These are phyloP conservation scores for Arthrinium puccinioides DNA, from an alignment of 2,329 filamentous ascomycete species.

Conservation along the genomic window DNA sequence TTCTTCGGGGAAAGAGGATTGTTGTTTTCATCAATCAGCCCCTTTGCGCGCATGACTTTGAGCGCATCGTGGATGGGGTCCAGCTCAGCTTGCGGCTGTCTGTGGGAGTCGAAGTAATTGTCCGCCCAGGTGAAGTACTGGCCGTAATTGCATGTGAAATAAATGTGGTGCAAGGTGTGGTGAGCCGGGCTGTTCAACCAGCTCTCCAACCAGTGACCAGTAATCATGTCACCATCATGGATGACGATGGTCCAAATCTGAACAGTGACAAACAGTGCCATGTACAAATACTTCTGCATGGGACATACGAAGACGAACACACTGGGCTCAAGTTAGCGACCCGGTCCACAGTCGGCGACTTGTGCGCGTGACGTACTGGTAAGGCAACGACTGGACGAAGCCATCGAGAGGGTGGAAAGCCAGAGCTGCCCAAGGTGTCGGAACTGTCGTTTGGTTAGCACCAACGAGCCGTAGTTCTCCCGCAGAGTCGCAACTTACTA, in stretches of 20 bases:
- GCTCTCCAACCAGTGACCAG: constrained; percentile 36
- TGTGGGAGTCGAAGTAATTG: constrained; percentile 35
- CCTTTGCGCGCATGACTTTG: constrained; percentile 35
- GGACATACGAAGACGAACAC: constrained; percentile 37
- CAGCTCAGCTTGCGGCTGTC: constrained; percentile 32
- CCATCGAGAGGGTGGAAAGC: constrained; percentile 41
- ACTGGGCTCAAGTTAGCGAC: constrained; percentile 16
- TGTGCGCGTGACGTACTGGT: constrained; percentile 28
- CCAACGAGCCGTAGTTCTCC: too few relatives aligned
- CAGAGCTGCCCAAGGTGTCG: constrained; percentile 38
- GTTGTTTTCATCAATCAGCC: constrained; percentile 34
- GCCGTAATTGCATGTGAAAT: constrained; percentile 42
- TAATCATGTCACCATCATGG: constrained; percentile 41
- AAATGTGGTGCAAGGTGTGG: constrained; percentile 41
- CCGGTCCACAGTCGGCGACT: background rate
- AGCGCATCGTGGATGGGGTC: constrained; percentile 37
- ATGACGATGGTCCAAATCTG: constrained; percentile 43
- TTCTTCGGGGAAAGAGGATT: constrained; percentile 16
- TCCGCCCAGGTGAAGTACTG: constrained; percentile 43
- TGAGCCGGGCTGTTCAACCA: constrained; percentile 41
- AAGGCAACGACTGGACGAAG: constrained; percentile 37
- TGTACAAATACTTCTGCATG: constrained; percentile 37
- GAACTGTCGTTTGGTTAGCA: constrained; percentile 21
- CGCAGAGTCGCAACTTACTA: constrained; percentile 37
- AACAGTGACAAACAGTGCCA: constrained; percentile 34